Base-by-base conservation (phyloP, 768 basidiomycete species). In the Gloeopeniophorella convolvens region DNA sequence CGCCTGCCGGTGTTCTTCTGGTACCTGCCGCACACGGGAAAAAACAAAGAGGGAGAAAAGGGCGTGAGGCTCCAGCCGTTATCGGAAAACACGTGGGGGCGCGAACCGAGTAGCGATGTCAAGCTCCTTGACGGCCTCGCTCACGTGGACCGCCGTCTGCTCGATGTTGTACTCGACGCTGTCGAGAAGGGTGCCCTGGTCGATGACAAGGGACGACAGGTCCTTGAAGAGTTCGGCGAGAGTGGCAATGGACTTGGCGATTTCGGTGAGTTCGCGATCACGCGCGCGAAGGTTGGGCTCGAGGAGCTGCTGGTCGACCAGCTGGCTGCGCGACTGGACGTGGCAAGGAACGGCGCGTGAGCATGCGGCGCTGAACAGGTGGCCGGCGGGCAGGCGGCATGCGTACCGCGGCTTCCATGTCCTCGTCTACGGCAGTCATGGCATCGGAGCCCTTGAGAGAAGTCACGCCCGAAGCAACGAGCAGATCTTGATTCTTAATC, bases 161-260 rank as follows among this genome's bases (percentile, higher is more conserved):
- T 97, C 92, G 45, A 99, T 88, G 65, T 99, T 99, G 70, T 91
- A 99, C 68, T 99, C 96, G 48, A 98, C 79, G 31, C 90, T 92
- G 68, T 98, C 96, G 48, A 98, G 76, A 27, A 99, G 78, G 24
- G 95, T 97, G 24, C 96, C 96, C 63, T 99, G 96, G 68, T 98
- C 96, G 56, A 98, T 97, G 51, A 99, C 91, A 48, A 99, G 79
- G 30, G 78, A 77, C 12, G 87, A 88, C 39, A 99, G 74, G 64
- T 99, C 96, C 61, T 95, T 92, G 77, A 99, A 99, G 43, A 99
- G 77, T 61, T 95, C 95, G 1, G 94, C 94, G 24, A 99, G 76
- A 36, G 82, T 80, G 34, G 87, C 80, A 59, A 99, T 99, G 18
- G 87, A 92, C 58, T 86, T 83, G 2, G 95, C 93, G 55, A 99